Evolutionary conservation across 2,329 filamentous ascomycete species (phyloP), one percentile per base, ranked within the genome.

Genomic region (Calonectria pseudoreteaudii): DNA sequence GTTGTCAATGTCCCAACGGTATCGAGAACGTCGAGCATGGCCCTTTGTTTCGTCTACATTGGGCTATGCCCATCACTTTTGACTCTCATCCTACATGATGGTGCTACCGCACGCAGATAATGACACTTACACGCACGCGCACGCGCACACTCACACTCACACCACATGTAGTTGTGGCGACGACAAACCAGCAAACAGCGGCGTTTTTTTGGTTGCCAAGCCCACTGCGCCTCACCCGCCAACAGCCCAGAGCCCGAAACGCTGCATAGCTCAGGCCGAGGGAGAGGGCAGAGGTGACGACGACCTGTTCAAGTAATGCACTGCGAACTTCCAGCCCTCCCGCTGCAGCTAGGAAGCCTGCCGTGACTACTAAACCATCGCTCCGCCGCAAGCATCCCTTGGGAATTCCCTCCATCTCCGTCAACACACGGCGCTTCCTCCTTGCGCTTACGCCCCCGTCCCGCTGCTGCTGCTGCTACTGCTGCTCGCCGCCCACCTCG

Each of bases 181-280:
- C 36, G 34, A 62, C 56, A 18, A 41, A 18, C 56, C 56, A 20
- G 34, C 34, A 56, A n/a, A 18, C 28, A 53, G 50, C 28, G 28
- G 31, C 31, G 31, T 31, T 34, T 30, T 53, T 31, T 53, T 66
- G 20, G 31, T 31, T 62, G 65, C 69, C 65, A 74, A 74, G 72
- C 72, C 58, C 20, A 69, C 71, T 73, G 71, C 71, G 71, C 71
- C 71, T 69, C 71, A 41, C 70, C 53, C 49, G 44, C 44, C 41
- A 66, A n/a, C 38, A 34, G 38, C 38, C 38, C 26, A 31, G 38
- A n/a, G 44, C 44, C n/a, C 56, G 23, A 62, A 62, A 62, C 36
- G 56, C 56, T 38, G 34, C n/a, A 62, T 36, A 31, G 28, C 52
- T 23, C 44, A 44, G 41, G 41, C 56, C 20, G 56, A 60, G 56